These are phyloP conservation scores for Aspergillus eucalypticola DNA, from an alignment of 2,329 filamentous ascomycete genomes.

Conservation along the genomic window DNA sequence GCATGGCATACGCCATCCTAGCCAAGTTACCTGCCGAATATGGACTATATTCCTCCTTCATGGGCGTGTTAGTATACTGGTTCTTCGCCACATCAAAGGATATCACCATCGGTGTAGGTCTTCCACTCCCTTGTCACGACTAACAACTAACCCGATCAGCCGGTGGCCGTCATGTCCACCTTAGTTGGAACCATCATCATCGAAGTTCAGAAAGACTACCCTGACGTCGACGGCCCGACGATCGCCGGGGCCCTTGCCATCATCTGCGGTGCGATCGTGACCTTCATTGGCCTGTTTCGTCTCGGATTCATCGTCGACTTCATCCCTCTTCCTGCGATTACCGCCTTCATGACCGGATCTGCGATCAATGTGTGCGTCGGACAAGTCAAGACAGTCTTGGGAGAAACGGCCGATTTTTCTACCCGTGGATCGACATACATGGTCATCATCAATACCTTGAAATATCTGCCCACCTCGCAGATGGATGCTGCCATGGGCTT, in stretches of 20 bases:
- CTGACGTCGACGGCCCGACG: constrained; percentile 58
- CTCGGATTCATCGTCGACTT: constrained; percentile 90
- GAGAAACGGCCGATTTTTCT: constrained; percentile 65
- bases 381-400: constrained; percentile 79
- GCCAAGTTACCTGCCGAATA: constrained; percentile 79
- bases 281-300: constrained; percentile 74
- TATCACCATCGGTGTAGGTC: constrained; percentile 86
- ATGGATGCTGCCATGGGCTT: constrained; percentile 87
- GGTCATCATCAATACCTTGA: constrained; percentile 81
- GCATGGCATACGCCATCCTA: constrained; percentile 90
- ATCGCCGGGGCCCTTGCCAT: constrained; percentile 79
- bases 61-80: constrained; percentile 94
- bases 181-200: constrained; percentile 80
- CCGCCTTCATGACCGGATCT: constrained; percentile 95
- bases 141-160: constrained; percentile 50
- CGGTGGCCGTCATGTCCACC: constrained; percentile 92
- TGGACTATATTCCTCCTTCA: constrained; percentile 92
- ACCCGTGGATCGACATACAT: constrained; percentile 76
- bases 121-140: background rate
- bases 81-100: constrained; percentile 98
- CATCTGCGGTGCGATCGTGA: constrained; percentile 73
- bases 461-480: constrained; percentile 64
- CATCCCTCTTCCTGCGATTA: constrained; percentile 85
- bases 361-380: constrained; percentile 84
- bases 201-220: constrained; percentile 59